Conservation (phyloP, 2,329 filamentous ascomycete species). For the Cladobotryum mycophilum region DNA sequence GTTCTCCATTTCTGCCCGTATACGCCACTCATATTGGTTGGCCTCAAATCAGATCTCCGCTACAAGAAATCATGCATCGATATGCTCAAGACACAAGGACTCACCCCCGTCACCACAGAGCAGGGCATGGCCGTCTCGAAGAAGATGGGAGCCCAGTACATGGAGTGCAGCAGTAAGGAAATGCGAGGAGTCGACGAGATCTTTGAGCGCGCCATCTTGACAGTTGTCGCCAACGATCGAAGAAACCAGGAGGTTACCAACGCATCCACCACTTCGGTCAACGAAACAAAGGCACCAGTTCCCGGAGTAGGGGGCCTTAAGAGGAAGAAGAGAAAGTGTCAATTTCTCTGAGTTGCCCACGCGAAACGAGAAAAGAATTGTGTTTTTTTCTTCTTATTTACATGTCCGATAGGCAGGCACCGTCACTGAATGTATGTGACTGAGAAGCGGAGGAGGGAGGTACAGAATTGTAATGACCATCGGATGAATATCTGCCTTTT, state of each 20-base stretch:
- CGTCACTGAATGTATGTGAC: neutral
- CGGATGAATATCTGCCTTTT: slow-evolving; percentile 30
- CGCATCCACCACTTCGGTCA: slow-evolving; percentile 31
- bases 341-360: slow-evolving; percentile 56
- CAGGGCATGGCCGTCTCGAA: slow-evolving; percentile 82
- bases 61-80: slow-evolving; percentile 96
- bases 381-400: slow-evolving; percentile 5
- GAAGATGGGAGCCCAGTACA: slow-evolving; percentile 92
- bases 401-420: neutral
- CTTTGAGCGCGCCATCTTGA: slow-evolving; percentile 86
- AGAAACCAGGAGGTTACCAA: slow-evolving; percentile 52
- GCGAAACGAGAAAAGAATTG: neutral
- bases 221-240: slow-evolving; percentile 74
- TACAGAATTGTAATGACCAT: slow-evolving; percentile 37
- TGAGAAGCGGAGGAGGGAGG: slow-evolving; percentile 17
- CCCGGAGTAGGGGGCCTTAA: slow-evolving; percentile 47
- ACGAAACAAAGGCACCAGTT: slow-evolving; percentile 33
- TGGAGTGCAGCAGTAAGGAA: slow-evolving; percentile 98
- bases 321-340: slow-evolving; percentile 81
- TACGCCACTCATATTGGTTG: slow-evolving; percentile 90
- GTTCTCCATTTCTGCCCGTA: slow-evolving; percentile 98
- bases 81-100: slow-evolving; percentile 93
- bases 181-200: slow-evolving; percentile 95
- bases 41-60: slow-evolving; percentile 93
- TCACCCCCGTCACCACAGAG: slow-evolving; percentile 88